Percentiles rank a stretch among this genome's conserved stretches.
These are phyloP conservation scores for Ceratocystis huliohia DNA, from an alignment of 2,329 filamentous ascomycete genomes.

Conservation along the genomic window DNA sequence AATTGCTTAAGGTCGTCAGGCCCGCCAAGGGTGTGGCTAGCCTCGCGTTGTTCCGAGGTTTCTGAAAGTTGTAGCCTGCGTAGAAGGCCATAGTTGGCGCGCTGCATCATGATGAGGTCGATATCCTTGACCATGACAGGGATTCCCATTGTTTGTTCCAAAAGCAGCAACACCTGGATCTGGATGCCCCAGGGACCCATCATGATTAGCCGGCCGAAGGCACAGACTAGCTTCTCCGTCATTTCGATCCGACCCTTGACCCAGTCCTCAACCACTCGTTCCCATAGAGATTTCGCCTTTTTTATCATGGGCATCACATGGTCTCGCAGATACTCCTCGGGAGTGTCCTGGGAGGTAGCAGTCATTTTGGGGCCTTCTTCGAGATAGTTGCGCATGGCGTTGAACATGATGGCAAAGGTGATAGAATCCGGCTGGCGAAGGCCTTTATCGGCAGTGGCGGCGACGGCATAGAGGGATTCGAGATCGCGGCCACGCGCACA, in stretches of 20 bases:
- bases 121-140: slow-evolving; percentile 38
- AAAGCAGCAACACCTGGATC: slow-evolving; percentile 58
- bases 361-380: slow-evolving; percentile 22
- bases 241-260: slow-evolving; percentile 53
- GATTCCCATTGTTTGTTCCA: slow-evolving; percentile 74
- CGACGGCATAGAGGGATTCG: slow-evolving; percentile 67
- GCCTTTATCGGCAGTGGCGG: slow-evolving; percentile 55
- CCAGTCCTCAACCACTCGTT: slow-evolving; percentile 68
- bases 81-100: background rate
- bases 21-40: background rate
- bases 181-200: slow-evolving; percentile 50
- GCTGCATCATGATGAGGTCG: slow-evolving; percentile 14
- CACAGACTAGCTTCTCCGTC: slow-evolving; percentile 65
- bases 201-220: slow-evolving; percentile 70
- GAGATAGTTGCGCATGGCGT: slow-evolving; percentile 50
- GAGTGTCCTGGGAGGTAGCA: slow-evolving; percentile 22
- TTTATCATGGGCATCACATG: slow-evolving; percentile 20
- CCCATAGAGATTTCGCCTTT: slow-evolving; percentile 69
- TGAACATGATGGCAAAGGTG: slow-evolving; percentile 76
- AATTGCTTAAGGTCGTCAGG: background rate
- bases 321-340: slow-evolving; percentile 15
- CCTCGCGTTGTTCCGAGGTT: background rate
- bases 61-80: background rate
- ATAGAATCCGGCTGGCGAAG: slow-evolving; percentile 48
- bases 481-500: slow-evolving; percentile 64